Conservation (phyloP, 345 rosid species). For the Moricandia arvensis region DNA sequence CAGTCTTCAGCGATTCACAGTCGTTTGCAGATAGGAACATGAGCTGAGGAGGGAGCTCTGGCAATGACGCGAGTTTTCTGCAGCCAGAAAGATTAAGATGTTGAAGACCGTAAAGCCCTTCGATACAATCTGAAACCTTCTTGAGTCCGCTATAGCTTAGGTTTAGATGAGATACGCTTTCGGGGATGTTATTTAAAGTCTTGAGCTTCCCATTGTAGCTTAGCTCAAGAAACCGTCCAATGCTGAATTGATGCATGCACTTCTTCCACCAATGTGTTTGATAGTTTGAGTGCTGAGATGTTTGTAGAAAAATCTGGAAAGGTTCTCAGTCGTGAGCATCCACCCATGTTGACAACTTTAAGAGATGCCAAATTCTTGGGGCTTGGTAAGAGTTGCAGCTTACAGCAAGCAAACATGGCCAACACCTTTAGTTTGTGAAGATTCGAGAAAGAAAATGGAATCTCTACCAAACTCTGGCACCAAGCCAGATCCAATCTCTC, state of each 20-base stretch:
- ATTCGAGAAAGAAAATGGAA: neutral
- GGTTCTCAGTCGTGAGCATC: neutral
- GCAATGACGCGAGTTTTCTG: neutral
- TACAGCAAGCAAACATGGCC: neutral
- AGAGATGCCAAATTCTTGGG: neutral
- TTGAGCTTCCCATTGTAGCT: neutral
- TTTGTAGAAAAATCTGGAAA: neutral
- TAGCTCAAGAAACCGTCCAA: neutral
- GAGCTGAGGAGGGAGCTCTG: neutral
- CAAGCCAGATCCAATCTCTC: neutral
- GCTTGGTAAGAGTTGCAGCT: neutral
- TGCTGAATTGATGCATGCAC: neutral
- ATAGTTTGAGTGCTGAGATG: neutral
- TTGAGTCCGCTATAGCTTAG: neutral
- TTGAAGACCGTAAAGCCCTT: neutral
- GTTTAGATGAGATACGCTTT: neutral
- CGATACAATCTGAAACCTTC: neutral
- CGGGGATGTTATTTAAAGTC: neutral
- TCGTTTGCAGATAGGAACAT: neutral
- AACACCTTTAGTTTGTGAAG: neutral
- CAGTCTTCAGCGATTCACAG: neutral
- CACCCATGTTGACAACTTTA: neutral
- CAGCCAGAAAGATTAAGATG: neutral
- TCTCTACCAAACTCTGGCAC: neutral
- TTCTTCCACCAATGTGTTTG: neutral